Evolutionary conservation across 345 rosid species (phyloP).

Genomic region (Eucalyptus shirleyi): DNA sequence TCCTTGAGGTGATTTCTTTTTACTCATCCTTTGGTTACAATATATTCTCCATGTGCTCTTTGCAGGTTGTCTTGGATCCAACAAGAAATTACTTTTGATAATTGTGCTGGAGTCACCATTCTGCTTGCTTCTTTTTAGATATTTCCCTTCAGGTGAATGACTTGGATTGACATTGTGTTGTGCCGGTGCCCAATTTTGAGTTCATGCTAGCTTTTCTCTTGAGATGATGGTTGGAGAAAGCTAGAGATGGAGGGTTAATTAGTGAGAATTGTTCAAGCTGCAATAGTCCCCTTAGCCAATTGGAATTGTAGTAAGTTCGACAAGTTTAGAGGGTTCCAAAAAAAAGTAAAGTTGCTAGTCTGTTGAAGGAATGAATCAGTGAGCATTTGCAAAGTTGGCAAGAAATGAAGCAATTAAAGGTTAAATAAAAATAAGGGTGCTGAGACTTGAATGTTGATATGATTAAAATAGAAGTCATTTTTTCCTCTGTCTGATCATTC

Average conservation of each 20-base stretch:
- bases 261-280: neutral
- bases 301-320: neutral
- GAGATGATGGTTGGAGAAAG: neutral
- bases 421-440: neutral
- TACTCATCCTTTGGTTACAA: neutral
- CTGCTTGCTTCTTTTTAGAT: neutral
- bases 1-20: slow-evolving; percentile 40
- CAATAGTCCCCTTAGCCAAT: neutral
- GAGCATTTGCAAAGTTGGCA: neutral
- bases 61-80: neutral
- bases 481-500: neutral
- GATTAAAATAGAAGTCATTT: neutral
- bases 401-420: neutral
- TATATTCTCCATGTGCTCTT: neutral
- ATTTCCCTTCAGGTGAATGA: neutral
- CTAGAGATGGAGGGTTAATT: neutral
- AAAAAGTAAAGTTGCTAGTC: neutral
- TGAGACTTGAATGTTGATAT: neutral
- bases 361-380: neutral
- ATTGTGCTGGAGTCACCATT: neutral
- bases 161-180: neutral
- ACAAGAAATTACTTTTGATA: neutral
- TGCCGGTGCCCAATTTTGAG: neutral
- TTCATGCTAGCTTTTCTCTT: neutral
- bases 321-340: neutral